phyloP scores from a whole-genome alignment of 345 rosid species.

The Iberis pinnata region DNA sequence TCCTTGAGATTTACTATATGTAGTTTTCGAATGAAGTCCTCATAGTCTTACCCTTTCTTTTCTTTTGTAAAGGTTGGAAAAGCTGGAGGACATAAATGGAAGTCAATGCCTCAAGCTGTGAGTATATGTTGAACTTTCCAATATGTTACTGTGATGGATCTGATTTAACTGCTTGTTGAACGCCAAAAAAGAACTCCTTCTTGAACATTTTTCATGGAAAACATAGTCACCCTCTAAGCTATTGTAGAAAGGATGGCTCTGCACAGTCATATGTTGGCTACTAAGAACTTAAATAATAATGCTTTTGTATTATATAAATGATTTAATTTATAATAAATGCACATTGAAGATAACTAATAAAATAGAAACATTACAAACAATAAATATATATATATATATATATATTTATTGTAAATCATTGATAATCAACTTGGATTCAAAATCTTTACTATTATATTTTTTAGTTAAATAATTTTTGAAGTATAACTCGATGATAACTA shows the following conservation, averaged over 20 bases:
- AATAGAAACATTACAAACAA: too few species aligned
- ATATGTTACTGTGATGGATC: background rate
- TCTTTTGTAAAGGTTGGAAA: slow-evolving; percentile 69
- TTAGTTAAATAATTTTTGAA: too few species aligned
- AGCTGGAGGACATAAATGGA: slow-evolving; percentile 79
- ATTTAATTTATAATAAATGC: too few species aligned
- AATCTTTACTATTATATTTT: too few species aligned
- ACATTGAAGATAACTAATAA: too few species aligned
- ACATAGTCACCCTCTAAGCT: background rate
- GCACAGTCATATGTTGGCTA: background rate
- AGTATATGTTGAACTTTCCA: slow-evolving; percentile 23
- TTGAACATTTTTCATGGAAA: background rate
- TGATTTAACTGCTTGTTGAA: background rate
- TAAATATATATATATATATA: too few species aligned
- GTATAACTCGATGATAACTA: too few species aligned
- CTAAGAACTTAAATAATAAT: too few species aligned
- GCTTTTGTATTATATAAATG: too few species aligned
- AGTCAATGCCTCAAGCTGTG: slow-evolving; percentile 62
- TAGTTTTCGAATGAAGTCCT: background rate
- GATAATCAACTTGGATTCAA: too few species aligned
- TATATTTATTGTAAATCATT: too few species aligned
- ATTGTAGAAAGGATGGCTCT: background rate
- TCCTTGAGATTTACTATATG: too few species aligned
- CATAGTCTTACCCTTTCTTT: background rate
- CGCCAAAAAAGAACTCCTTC: background rate